Evolutionary conservation across 2,329 filamentous ascomycete species (phyloP).

Genomic region (Neospermospora avenae): DNA sequence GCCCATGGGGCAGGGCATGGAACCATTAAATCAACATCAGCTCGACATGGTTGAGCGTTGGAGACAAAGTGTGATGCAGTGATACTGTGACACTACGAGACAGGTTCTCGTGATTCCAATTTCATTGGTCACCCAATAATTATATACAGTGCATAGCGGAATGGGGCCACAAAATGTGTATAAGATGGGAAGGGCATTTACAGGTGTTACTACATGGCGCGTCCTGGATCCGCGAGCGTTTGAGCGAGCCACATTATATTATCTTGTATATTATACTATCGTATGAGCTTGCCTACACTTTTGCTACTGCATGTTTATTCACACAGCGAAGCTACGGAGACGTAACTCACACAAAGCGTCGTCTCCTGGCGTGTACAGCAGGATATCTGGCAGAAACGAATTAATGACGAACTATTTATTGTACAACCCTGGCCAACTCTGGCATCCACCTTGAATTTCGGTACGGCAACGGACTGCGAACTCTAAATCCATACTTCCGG

Average conservation of each 20-base stretch:
- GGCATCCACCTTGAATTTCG: background rate
- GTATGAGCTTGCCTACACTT: background rate
- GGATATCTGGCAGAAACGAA: background rate
- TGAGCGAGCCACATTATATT: background rate
- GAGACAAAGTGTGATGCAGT: slow-evolving; percentile 37
- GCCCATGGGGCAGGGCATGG: slow-evolving; percentile 22
- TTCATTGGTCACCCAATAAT: background rate
- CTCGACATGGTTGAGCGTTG: slow-evolving; percentile 37
- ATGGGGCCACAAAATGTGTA: background rate
- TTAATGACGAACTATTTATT: background rate
- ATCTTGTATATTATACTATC: background rate
- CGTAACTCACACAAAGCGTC: background rate
- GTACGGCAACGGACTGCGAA: background rate
- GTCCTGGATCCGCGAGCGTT: background rate
- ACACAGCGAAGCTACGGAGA: background rate
- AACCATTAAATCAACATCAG: slow-evolving; percentile 33
- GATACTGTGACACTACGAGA: background rate
- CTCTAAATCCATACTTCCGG: background rate
- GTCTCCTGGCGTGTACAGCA: background rate
- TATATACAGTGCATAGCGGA: background rate
- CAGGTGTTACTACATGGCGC: background rate
- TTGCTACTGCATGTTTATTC: background rate
- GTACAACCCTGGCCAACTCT: background rate
- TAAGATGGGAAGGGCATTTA: background rate
- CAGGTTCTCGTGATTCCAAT: background rate